Percentiles rank a stretch among this genome's conserved stretches.
These are phyloP conservation scores for Boletus sp. DNA, from an alignment of 1,284 basidiomycete genomes.

Conservation along the genomic window DNA sequence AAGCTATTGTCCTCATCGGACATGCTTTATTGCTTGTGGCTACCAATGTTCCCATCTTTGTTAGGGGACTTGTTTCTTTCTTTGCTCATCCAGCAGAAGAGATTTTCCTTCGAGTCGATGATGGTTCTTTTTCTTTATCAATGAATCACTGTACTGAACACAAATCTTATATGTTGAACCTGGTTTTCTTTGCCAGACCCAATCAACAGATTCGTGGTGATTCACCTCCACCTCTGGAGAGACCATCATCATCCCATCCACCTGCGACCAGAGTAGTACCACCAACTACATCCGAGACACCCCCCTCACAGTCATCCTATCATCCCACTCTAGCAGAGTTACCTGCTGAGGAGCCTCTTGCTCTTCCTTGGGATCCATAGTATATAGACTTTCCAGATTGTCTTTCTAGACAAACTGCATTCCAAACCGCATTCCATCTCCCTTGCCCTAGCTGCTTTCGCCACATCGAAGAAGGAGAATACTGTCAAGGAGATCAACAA, in stretches of 20 bases:
- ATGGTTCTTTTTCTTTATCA: not conserved
- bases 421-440: not conserved
- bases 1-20: not conserved
- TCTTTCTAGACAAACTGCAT: accelerated
- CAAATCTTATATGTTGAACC: not conserved
- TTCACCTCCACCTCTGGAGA: not conserved
- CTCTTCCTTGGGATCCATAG: too few relatives aligned
- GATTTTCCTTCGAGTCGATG: not conserved
- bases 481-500: too few relatives aligned
- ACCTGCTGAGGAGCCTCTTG: too few relatives aligned
- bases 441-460: not conserved
- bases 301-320: not conserved
- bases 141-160: not conserved
- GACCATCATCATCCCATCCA: not conserved
- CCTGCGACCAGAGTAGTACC: not conserved
- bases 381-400: too few relatives aligned
- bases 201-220: not conserved
- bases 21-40: not conserved
- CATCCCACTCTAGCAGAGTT: not conserved
- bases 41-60: not conserved
- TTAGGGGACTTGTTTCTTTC: accelerated
- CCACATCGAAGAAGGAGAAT: not conserved
- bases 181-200: not conserved
- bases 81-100: not conserved
- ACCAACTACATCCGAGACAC: not conserved